phyloP scores from a whole-genome alignment of 345 rosid species.

The Eucalyptus polybractea region DNA sequence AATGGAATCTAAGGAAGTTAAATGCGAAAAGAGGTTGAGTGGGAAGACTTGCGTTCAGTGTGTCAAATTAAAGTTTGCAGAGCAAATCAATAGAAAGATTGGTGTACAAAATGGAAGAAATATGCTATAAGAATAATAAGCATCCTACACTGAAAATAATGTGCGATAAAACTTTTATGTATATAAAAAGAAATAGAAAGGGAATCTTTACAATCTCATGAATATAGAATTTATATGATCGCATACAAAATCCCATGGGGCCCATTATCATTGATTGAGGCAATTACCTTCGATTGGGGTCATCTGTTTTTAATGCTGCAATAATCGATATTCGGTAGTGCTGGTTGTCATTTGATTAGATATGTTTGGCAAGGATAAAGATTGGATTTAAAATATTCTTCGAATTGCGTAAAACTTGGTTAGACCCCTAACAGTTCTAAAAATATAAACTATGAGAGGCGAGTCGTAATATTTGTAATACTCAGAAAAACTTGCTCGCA shows the following conservation, averaged over 20 bases:
- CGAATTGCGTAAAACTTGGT: neutral
- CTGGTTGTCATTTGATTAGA: neutral
- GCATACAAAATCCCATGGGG: neutral
- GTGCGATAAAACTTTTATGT: neutral
- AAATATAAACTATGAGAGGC: neutral
- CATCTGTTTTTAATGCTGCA: neutral
- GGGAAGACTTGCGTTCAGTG: neutral
- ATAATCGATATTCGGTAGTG: neutral
- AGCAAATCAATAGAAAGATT: neutral
- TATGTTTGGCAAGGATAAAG: neutral
- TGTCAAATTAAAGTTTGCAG: neutral
- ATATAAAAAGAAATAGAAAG: neutral
- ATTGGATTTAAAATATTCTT: neutral
- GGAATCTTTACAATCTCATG: neutral
- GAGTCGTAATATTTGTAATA: neutral
- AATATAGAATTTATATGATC: neutral
- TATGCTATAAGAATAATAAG: neutral
- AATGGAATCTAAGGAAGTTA: neutral
- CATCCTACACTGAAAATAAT: neutral
- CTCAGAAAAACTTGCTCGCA: neutral
- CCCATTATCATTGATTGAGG: neutral
- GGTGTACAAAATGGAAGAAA: neutral
- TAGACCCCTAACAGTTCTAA: neutral
- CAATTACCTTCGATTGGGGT: neutral
- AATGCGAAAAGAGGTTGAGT: neutral